Evolutionary conservation across 208 protist species (phyloP).

Genomic region (Histomonas meleagridis): DNA sequence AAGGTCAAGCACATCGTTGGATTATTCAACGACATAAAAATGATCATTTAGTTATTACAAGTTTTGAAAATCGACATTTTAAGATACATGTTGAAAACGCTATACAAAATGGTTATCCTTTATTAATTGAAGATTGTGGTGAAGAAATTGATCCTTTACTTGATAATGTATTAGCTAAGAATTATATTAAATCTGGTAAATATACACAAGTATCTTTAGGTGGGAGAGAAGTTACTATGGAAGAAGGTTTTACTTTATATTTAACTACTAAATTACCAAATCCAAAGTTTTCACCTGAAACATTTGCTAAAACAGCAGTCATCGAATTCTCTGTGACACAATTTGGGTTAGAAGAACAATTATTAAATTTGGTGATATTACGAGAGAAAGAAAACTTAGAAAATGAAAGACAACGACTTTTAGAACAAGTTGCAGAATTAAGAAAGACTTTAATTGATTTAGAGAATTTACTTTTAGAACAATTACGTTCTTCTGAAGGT

Average conservation of each 20-base stretch:
- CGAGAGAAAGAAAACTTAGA: slow-evolving; percentile 89
- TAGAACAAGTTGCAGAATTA: slow-evolving; percentile 62
- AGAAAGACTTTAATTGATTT: slow-evolving; percentile 64
- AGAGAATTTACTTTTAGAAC: slow-evolving; percentile 83
- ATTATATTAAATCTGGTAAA: slow-evolving; percentile 63
- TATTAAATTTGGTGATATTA: slow-evolving; percentile 77
- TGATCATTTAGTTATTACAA: slow-evolving; percentile 68
- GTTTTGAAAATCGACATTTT: slow-evolving; percentile 76
- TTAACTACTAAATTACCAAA: slow-evolving; percentile 91
- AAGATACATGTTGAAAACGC: slow-evolving; percentile 75
- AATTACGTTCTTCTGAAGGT: slow-evolving; percentile 65
- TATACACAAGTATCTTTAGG: slow-evolving; percentile 64
- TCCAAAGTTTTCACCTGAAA: slow-evolving; percentile 89
- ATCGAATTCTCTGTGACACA: slow-evolving; percentile 99
- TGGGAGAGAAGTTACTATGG: slow-evolving; percentile 56
- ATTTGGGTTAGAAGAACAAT: slow-evolving; percentile 59
- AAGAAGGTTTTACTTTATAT: slow-evolving; percentile 65
- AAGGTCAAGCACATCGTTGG: slow-evolving; percentile 87
- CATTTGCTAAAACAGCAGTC: slow-evolving; percentile 84
- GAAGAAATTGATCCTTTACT: slow-evolving; percentile 90
- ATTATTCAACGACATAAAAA: slow-evolving; percentile 62
- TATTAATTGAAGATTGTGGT: slow-evolving; percentile 84
- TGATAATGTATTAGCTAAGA: slow-evolving; percentile 88
- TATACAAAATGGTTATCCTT: slow-evolving; percentile 62
- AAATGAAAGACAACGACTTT: slow-evolving; percentile 77